Evolutionary conservation across 306 rosid genomes (phyloP), one percentile per base, ranked within the genome.

Genomic region (Notholithocarpus densiflorus): DNA sequence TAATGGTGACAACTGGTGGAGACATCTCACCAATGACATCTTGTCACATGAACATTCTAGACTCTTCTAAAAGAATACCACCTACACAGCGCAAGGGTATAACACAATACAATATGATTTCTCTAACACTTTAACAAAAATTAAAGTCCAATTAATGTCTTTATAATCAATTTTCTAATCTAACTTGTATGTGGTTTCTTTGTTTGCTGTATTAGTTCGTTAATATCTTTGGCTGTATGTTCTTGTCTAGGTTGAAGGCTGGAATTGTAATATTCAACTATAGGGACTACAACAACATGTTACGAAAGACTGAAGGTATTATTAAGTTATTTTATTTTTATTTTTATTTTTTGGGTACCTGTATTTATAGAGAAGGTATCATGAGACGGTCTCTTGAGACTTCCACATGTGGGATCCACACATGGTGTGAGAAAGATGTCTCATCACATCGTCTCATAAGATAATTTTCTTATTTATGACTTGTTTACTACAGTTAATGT

Each of bases 181-280:
- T 64, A 31, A 64, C 29, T 34, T 64, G 21, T 64, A 19, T 34
- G 18, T 74, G 23, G 57, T 12, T 81, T 61, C 24, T 27, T 37
- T 59, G 17, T 52, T 18, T 77, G 59, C 53, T 71, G 20, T 17
- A 19, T 48, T 75, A 68, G 79, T 27, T 45, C 65, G 56, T 57
- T 71, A 48, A 68, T 84, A 56, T 18, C 23, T 71, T 76, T 85
- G 24, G 23, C 77, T 73, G 61, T 72, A 57, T 76, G 23, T 45
- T 73, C 4, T 72, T 80, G 59, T 85, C 56, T 79, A 95, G 99
- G 91, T 82, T 81, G 83, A 87, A 82, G 77, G 86, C 87, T 72
- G 97, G 92, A 85, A 83, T 91, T 81, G 99, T 95, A 77, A 84
- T 95, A 76, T 95, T 95, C 88, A 95, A 95, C 88, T 95, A 95